A percentile compares a stretch with the other conserved stretches of the same genome.
phyloP scores from a whole-genome alignment of 2,329 filamentous ascomycete species.

The Pestalotiopsis sp. region DNA sequence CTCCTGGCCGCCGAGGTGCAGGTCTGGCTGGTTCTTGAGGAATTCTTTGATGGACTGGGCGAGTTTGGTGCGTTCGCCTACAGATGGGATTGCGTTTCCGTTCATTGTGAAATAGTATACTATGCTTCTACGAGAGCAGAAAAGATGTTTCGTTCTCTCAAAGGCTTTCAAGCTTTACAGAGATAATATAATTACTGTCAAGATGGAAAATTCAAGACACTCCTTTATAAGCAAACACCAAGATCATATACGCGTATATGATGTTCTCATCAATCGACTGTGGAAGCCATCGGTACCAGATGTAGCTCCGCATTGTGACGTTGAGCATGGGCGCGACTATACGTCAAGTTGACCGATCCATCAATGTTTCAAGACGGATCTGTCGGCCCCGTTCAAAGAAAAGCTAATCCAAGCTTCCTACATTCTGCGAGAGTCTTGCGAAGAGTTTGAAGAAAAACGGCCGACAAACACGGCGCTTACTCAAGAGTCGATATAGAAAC shows the following conservation, averaged over 20 bases:
- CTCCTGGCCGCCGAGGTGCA: slow-evolving; percentile 15
- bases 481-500: too few species aligned
- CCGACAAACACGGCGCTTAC: too few species aligned
- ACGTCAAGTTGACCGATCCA: not conserved
- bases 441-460: too few species aligned
- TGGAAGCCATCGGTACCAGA: not conserved
- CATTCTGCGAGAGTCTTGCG: too few species aligned
- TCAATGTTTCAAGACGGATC: not conserved
- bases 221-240: too few species aligned
- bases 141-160: too few species aligned
- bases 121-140: too few species aligned
- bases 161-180: too few species aligned
- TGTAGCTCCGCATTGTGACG: not conserved
- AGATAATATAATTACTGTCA: too few species aligned
- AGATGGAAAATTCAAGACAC: too few species aligned
- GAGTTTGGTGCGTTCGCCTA: not conserved
- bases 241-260: too few species aligned
- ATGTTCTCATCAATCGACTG: not conserved
- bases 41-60: slow-evolving; percentile 15
- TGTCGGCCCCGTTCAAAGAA: not conserved
- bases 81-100: not conserved
- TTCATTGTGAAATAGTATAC: not conserved
- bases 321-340: not conserved
- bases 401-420: not conserved
- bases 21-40: slow-evolving; percentile 11